Evolutionary conservation across 2,329 filamentous ascomycete genomes (phyloP).

Genomic region (Talaromyces marneffei): DNA sequence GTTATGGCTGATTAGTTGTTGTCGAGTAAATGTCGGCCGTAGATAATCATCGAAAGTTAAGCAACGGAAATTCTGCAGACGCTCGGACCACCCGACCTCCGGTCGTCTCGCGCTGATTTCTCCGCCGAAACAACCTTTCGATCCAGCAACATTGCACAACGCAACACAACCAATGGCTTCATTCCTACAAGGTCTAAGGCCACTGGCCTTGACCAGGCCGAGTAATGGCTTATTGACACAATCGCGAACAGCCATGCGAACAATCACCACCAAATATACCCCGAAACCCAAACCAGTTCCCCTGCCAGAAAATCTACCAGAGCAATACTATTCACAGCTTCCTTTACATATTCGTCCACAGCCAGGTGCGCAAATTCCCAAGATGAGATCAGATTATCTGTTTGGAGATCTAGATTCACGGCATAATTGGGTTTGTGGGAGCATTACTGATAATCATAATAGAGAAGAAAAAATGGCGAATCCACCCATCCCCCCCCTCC

Average conservation of each 20-base stretch:
- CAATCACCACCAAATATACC: constrained; percentile 47
- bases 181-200: constrained; percentile 54
- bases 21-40: background rate
- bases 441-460: background rate
- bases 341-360: constrained; percentile 34
- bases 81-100: constrained; percentile 26
- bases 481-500: constrained; percentile 46
- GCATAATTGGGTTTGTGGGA: background rate
- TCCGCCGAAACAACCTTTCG: constrained; percentile 13
- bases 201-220: constrained; percentile 64
- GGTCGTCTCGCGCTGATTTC: constrained; percentile 17
- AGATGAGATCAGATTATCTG: background rate
- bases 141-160: constrained; percentile 2
- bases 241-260: constrained; percentile 42
- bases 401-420: background rate
- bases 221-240: constrained; percentile 33
- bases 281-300: constrained; percentile 36
- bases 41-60: constrained; percentile 10
- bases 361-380: constrained; percentile 25
- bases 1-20: background rate
- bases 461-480: constrained; percentile 48
- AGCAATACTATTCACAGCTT: constrained; percentile 40
- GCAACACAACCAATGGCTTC: constrained; percentile 48
- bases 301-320: constrained; percentile 38
- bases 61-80: constrained; percentile 30